These are phyloP conservation scores for Fraxinus xanthoxyloides DNA, from an alignment of 305 asterid genomes.

Conservation along the genomic window DNA sequence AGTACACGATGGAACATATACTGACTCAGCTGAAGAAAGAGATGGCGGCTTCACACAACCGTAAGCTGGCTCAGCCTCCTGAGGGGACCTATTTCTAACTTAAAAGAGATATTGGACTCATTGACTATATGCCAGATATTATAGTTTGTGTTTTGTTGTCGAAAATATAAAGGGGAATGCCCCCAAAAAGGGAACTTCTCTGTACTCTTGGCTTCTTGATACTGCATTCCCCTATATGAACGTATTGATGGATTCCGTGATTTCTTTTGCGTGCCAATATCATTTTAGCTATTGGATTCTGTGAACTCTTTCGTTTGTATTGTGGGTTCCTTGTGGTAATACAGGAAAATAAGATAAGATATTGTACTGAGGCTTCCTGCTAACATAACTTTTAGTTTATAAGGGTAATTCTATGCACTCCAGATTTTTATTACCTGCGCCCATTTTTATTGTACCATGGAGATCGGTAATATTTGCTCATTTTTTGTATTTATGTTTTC, in stretches of 20 bases:
- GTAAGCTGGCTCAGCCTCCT: constrained; percentile 60
- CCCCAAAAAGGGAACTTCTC: background rate
- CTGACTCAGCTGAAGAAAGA: constrained; percentile 53
- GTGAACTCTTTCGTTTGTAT: background rate
- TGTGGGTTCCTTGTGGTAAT: background rate
- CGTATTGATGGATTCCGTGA: background rate
- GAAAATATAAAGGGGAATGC: background rate
- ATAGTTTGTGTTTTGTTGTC: constrained; percentile 22
- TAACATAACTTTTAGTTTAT: background rate
- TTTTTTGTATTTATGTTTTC: too few relatives aligned
- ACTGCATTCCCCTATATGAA: background rate
- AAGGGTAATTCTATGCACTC: background rate
- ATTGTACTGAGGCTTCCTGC: background rate
- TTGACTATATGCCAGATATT: constrained; percentile 23
- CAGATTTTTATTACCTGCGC: background rate
- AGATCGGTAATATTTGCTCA: too few relatives aligned
- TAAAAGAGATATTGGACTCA: constrained; percentile 16
- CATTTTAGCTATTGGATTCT: background rate
- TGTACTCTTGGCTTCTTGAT: constrained; percentile 4
- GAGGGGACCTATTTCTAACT: constrained; percentile 52
- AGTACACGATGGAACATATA: constrained; percentile 54
- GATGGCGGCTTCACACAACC: constrained; percentile 54
- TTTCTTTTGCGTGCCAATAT: constrained; percentile 2
- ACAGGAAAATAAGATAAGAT: background rate
- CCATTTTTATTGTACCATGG: too few relatives aligned